Evolutionary conservation across 305 asterid genomes (phyloP).

Genomic region (Ajuga reptans): DNA sequence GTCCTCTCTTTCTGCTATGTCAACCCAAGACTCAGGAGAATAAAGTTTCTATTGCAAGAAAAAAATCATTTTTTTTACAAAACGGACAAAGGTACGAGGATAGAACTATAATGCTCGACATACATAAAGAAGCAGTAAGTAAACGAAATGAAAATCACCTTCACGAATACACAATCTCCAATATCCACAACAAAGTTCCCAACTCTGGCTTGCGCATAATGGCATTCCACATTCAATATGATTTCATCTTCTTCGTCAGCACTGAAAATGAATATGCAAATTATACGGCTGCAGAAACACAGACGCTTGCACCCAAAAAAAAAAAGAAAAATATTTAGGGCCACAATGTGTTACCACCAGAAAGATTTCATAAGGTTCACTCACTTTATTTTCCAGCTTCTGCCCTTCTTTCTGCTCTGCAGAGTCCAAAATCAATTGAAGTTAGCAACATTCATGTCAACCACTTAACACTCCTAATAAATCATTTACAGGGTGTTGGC

Average conservation of each 20-base stretch:
- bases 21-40: too few species aligned
- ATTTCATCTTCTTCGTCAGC: constrained; percentile 79
- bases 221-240: constrained; percentile 59
- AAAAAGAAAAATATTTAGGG: constrained; percentile 8
- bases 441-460: constrained; percentile 15
- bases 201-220: constrained; percentile 47
- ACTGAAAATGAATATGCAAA: constrained; percentile 34
- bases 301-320: constrained; percentile 12
- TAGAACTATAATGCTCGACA: background rate
- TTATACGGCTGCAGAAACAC: constrained; percentile 11
- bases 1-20: too few species aligned
- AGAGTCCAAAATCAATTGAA: constrained; percentile 27
- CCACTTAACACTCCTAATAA: background rate
- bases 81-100: background rate
- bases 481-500: too few species aligned
- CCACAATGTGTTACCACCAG: constrained; percentile 31
- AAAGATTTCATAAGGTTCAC: constrained; percentile 40
- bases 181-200: constrained; percentile 34
- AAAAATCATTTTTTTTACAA: too few species aligned
- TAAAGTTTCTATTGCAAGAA: too few species aligned
- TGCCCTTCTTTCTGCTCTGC: constrained; percentile 50
- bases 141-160: constrained; percentile 33
- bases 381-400: constrained; percentile 66
- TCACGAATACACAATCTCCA: constrained; percentile 48
- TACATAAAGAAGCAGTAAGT: background rate